A percentile compares a stretch with the other conserved stretches of the same genome.
Conservation (phyloP, 23 red algal genomes). For the Agarophyton chilense region DNA sequence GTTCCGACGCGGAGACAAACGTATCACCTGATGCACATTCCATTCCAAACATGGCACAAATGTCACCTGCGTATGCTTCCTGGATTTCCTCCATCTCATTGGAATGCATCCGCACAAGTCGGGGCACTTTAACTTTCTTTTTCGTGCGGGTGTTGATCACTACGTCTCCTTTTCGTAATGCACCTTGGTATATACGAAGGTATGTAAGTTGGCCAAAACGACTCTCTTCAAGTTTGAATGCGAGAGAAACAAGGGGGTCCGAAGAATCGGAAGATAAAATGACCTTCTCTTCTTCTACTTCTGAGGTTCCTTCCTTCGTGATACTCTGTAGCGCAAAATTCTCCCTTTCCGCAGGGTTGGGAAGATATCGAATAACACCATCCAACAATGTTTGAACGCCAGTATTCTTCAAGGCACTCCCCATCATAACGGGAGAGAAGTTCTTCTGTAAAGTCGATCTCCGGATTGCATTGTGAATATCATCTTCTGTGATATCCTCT, state of each 20-base stretch:
- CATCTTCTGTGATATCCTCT: constrained; percentile 72
- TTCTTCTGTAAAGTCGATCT: constrained; percentile 82
- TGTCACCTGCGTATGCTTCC: constrained; percentile 88
- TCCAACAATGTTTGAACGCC: constrained; percentile 96
- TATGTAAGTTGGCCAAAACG: constrained; percentile 98
- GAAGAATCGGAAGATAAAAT: constrained; percentile 60
- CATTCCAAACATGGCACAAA: constrained; percentile 98
- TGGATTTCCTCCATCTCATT: constrained; percentile 97
- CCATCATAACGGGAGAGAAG: constrained; percentile 88
- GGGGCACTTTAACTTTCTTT: constrained; percentile 91
- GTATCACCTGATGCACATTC: constrained; percentile 98
- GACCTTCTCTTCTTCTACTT: constrained; percentile 59
- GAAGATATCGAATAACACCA: constrained; percentile 90
- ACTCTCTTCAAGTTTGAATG: constrained; percentile 98
- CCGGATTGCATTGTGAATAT: constrained; percentile 84
- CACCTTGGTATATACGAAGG: constrained; percentile 94
- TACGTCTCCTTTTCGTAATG: constrained; percentile 72
- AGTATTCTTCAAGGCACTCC: constrained; percentile 93
- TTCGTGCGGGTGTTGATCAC: constrained; percentile 88
- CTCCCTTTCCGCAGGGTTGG: constrained; percentile 78
- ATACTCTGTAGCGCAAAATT: constrained; percentile 65
- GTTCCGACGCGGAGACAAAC: constrained; percentile 75
- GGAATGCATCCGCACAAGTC: constrained; percentile 92
- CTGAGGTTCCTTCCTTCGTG: constrained; percentile 28
- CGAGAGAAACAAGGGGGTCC: constrained; percentile 77